A percentile compares a stretch with the other conserved stretches of the same genome.
These are phyloP conservation scores for Geosmithia putterillii DNA, from an alignment of 2,329 filamentous ascomycete species.

Conservation along the genomic window DNA sequence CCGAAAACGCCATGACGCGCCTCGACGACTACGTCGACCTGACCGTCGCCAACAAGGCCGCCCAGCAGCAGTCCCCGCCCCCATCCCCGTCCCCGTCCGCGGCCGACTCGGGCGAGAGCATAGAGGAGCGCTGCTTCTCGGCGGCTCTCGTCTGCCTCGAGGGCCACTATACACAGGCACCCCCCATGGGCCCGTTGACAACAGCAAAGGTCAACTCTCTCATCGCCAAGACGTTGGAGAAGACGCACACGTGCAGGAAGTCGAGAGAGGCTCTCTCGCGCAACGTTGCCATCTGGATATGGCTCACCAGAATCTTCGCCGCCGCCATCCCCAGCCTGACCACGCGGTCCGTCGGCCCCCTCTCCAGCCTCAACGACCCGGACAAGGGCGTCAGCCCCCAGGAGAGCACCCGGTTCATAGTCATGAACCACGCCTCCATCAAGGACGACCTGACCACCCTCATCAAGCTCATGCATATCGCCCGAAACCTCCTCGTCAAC, in stretches of 20 bases:
- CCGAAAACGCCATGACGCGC: conserved; percentile 11
- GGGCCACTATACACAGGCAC: conserved; percentile 44
- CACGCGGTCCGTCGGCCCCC: conserved; percentile 43
- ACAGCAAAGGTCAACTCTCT: conserved; percentile 42
- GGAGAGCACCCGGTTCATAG: conserved; percentile 49
- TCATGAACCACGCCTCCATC: conserved; percentile 47
- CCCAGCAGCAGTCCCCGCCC: too few species aligned
- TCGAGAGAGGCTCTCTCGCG: conserved; percentile 49
- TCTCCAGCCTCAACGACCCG: conserved; percentile 38
- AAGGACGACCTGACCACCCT: conserved; percentile 51
- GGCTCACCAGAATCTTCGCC: conserved; percentile 48
- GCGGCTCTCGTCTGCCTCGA: conserved; percentile 49
- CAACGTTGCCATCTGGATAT: conserved; percentile 55
- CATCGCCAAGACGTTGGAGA: conserved; percentile 48
- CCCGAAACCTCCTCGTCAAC: conserved; percentile 51
- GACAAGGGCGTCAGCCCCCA: conserved; percentile 46
- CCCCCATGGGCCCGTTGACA: conserved; percentile 44
- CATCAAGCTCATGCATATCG: conserved; percentile 57
- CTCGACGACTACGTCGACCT: conserved; percentile 8
- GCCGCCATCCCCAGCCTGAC: conserved; percentile 49
- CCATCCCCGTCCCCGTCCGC: too few species aligned
- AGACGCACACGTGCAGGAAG: conserved; percentile 48
- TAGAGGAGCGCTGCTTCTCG: conserved; percentile 52
- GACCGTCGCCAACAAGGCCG: not conserved
- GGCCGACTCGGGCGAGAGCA: conserved; percentile 26